Percentiles rank a stretch among this genome's conserved stretches.
phyloP scores from a whole-genome alignment of 768 basidiomycete species.

The Serendipita sp. region DNA sequence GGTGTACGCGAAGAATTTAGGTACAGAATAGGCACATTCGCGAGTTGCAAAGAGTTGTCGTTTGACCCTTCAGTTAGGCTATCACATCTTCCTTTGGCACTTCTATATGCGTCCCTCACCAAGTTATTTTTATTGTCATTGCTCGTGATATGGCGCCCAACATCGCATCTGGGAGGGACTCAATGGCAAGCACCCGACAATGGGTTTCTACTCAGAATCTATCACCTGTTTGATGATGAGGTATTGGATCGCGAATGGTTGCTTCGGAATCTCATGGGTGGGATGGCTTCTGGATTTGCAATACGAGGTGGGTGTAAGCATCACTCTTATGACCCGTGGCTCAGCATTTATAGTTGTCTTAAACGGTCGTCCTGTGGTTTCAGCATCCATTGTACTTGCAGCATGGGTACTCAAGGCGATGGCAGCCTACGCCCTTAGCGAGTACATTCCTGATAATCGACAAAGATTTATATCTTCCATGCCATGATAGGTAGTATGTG shows the following conservation, averaged over 20 bases:
- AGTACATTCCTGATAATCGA: background rate
- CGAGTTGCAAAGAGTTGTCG: background rate
- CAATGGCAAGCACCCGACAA: background rate
- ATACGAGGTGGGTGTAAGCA: conserved; percentile 42
- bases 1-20: conserved; percentile 50
- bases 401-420: background rate
- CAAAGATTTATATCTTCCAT: background rate
- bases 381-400: background rate
- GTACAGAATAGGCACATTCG: conserved; percentile 18
- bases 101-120: conserved; percentile 71
- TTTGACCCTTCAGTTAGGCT: conserved; percentile 27
- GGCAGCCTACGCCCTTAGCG: background rate
- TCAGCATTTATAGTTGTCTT: background rate
- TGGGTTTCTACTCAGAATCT: conserved; percentile 23
- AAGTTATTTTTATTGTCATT: conserved; percentile 74
- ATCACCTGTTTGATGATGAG: conserved; percentile 53
- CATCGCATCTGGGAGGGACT: conserved; percentile 8
- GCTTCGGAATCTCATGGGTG: conserved; percentile 67
- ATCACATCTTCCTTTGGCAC: conserved; percentile 59
- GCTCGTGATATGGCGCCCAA: conserved; percentile 63
- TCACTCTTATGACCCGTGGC: background rate
- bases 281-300: conserved; percentile 78
- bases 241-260: conserved; percentile 71
- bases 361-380: background rate
- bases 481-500: no score